Percentiles rank a stretch among this genome's conserved stretches.
Evolutionary conservation across 2,329 filamentous ascomycete genomes (phyloP).

Genomic region (Fusarium burgessii): DNA sequence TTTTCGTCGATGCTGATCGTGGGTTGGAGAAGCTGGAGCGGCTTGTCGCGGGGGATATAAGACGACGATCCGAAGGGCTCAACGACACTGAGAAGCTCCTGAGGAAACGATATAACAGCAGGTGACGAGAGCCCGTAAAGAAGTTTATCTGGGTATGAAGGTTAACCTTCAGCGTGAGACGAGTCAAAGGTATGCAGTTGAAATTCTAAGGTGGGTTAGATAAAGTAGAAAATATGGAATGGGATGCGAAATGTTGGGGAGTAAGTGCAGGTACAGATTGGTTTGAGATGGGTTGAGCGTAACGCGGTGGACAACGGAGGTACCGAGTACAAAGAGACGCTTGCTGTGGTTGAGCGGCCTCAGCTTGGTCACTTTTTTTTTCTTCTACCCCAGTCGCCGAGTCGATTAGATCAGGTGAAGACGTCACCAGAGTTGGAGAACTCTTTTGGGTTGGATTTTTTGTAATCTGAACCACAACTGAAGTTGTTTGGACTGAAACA

Average conservation of each 20-base stretch:
- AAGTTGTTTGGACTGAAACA: neutral
- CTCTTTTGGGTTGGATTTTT: neutral
- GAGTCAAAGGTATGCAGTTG: conserved; percentile 20
- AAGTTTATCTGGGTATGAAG: conserved; percentile 23
- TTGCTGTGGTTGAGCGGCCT: conserved; percentile 30
- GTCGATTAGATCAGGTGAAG: conserved; percentile 30
- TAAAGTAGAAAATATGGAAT: conserved; percentile 24
- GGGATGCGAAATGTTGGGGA: conserved; percentile 41
- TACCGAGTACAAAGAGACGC: conserved; percentile 31
- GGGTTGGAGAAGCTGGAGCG: conserved; percentile 15
- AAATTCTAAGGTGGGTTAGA: conserved; percentile 13
- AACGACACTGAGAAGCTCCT: conserved; percentile 9
- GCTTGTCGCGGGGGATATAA: conserved; percentile 31
- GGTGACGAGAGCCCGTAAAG: conserved; percentile 9
- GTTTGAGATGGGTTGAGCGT: conserved; percentile 23
- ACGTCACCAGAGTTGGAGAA: conserved; percentile 32
- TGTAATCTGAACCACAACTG: neutral
- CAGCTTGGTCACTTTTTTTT: conserved; percentile 20
- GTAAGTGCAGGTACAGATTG: conserved; percentile 13
- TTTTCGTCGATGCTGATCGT: conserved; percentile 1
- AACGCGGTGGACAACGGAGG: conserved; percentile 12
- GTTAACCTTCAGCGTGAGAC: neutral
- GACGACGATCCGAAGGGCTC: conserved; percentile 29
- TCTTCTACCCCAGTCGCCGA: conserved; percentile 15
- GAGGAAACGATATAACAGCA: conserved; percentile 12